Evolutionary conservation across 2,329 filamentous ascomycete species (phyloP).

Genomic region (Myriosclerotinia duriaeana): DNA sequence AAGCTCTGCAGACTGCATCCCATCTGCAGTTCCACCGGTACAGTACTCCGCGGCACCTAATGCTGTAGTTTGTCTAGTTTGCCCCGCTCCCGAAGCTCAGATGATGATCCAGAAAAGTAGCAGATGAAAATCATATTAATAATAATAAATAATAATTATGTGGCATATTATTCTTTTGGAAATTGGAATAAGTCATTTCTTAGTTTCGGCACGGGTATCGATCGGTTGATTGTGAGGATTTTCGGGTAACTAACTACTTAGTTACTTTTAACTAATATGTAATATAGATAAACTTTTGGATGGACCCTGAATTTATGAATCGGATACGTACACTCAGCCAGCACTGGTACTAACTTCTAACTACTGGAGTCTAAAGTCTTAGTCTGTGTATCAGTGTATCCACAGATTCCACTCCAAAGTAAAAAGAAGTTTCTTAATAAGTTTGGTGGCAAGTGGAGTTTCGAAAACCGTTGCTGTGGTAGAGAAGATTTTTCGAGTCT

Average conservation of each 20-base stretch:
- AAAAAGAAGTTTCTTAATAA: slow-evolving; percentile 10
- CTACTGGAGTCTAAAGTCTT: too few relatives aligned
- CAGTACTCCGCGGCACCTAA: background rate
- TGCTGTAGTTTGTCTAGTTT: background rate
- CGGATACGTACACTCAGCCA: too few relatives aligned
- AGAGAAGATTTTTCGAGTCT: slow-evolving; percentile 14
- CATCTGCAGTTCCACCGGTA: background rate
- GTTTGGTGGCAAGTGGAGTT: slow-evolving; percentile 2
- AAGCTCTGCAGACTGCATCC: too few relatives aligned
- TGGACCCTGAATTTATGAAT: background rate
- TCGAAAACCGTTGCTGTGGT: slow-evolving; percentile 15
- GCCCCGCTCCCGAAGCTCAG: background rate
- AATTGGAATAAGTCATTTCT: background rate
- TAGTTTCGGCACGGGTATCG: background rate
- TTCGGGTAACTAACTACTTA: background rate
- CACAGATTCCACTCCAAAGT: background rate
- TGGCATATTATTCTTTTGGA: too few relatives aligned
- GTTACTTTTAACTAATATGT: too few relatives aligned
- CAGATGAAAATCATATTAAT: background rate
- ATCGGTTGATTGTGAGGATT: background rate
- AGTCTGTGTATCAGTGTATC: background rate
- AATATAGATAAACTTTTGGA: background rate
- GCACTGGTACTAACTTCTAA: too few relatives aligned
- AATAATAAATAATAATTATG: background rate
- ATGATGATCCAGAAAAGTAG: background rate